Conservation (phyloP, 139 green algal species). For the Pycnococcus provasolii region DNA sequence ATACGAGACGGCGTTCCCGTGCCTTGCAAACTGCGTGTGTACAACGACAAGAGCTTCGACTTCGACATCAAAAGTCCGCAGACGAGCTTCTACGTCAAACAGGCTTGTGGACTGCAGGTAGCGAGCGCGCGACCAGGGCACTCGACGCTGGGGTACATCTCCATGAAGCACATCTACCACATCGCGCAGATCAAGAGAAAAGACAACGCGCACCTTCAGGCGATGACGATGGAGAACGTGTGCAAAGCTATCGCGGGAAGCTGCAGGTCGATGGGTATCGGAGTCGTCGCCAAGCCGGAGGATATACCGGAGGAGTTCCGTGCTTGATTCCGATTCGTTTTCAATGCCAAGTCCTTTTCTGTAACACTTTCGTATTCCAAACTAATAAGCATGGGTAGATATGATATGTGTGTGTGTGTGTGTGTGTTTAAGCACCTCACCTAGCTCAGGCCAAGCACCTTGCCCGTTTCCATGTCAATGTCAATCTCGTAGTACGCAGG, state of each 20-base stretch:
- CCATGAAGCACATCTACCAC: conserved; percentile 84
- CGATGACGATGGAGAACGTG: conserved; percentile 58
- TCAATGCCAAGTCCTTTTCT: no score
- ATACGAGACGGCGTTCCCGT: conserved; percentile 51
- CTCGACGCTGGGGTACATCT: conserved; percentile 53
- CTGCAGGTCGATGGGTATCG: conserved; percentile 79
- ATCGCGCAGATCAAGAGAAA: conserved; percentile 78
- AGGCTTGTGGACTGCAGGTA: conserved; percentile 54
- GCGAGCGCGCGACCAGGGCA: conserved; percentile 67
- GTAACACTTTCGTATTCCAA: no score
- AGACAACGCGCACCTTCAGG: conserved; percentile 43
- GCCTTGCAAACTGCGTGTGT: conserved; percentile 55
- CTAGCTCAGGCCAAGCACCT: conserved; percentile 65
- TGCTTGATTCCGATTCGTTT: no score
- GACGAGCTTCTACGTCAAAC: conserved; percentile 74
- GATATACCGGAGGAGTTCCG: no score
- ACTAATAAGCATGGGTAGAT: no score
- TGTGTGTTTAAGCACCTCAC: background rate
- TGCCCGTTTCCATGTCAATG: conserved; percentile 59
- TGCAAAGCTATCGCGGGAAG: conserved; percentile 62
- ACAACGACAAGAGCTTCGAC: conserved; percentile 78
- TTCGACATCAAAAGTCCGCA: conserved; percentile 67
- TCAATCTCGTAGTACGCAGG: conserved; percentile 77
- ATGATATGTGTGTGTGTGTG: no score
- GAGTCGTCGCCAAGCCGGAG: conserved; percentile 42